Conservation (phyloP, 768 basidiomycete genomes). For the Xerocomellus amylosporus region DNA sequence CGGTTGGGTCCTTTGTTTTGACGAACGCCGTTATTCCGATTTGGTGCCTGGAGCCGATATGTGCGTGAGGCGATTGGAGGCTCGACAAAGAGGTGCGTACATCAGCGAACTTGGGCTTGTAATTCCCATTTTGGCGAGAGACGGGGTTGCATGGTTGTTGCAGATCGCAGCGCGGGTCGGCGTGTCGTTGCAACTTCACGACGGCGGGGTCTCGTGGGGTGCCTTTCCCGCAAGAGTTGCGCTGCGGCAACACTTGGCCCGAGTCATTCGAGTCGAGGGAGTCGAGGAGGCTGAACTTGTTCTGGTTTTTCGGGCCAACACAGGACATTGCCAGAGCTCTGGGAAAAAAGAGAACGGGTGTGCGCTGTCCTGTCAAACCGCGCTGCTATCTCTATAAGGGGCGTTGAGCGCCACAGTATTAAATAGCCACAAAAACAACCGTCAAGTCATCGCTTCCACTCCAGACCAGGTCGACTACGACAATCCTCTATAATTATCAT, state of each 20-base stretch:
- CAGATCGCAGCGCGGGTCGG: not conserved
- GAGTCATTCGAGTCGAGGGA: not conserved
- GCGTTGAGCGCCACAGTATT: not conserved
- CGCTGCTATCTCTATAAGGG: not conserved
- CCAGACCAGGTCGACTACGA: not conserved
- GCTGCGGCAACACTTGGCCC: not conserved
- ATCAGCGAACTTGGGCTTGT: not conserved
- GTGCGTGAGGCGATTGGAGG: not conserved
- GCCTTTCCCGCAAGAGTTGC: not conserved
- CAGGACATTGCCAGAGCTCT: slow-evolving; percentile 6
- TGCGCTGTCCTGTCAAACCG: not conserved
- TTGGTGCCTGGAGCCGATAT: not conserved
- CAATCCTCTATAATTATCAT: not conserved
- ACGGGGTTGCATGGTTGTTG: not conserved
- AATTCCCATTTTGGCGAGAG: not conserved
- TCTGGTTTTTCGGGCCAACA: not conserved
- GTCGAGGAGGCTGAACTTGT: slow-evolving; percentile 5
- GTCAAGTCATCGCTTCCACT: slow-evolving; percentile 10
- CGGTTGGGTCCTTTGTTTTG: not conserved
- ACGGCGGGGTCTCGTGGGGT: not conserved
- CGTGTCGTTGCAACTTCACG: not conserved
- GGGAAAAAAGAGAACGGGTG: not conserved
- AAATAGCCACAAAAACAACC: slow-evolving; percentile 17
- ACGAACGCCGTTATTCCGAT: not conserved
- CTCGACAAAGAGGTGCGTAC: slow-evolving; percentile 1